Evolutionary conservation across 2,329 filamentous ascomycete genomes (phyloP), one percentile per base, ranked within the genome.

Genomic region (Pestalotiopsis sp.): DNA sequence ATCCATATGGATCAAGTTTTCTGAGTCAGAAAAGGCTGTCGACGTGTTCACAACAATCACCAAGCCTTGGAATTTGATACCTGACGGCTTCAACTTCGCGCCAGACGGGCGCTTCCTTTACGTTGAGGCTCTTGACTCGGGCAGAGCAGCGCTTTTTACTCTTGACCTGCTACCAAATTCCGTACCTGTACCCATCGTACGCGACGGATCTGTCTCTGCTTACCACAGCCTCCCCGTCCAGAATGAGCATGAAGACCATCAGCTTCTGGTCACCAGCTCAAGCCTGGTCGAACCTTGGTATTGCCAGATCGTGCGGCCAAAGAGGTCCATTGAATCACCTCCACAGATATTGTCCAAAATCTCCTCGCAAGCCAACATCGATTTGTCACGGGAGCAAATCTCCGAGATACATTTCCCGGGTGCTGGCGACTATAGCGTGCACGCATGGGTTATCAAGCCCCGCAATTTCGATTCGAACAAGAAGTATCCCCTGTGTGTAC

Each of bases 401-500:
- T 77, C 77, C 0, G 81, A 84, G 56, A 75, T 83, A 49, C 83
- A 81, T 75, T 82, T 79, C 27, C 77, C 80, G 58, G 80, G 82
- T 1, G 77, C 73, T 0, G 78, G 78, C 9, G 76, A 78, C 12
- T 73, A 75, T 31, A 72, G 70, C 20, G 74, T 83, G 4, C 82
- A 84, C 36, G 78, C 79, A 0, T 83, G 80, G 73, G 75, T 84
- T 39, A 65, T 84, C 11, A 77, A 75, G 36, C 82, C 83, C 7
- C 76, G 76, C 66, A 68, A 76, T 57, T 82, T 83, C 69, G 79
- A 82, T 65, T 69, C 75, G 14, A 70, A 5, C 6, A 78, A 77
- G 67, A 80, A 77, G 65, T 81, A 82, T 20, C 83, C 82, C 2
- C 73, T 83, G 68, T 76, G 79, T 0, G 57, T 84, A 3, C 70